Conservation (phyloP, 2,329 filamentous ascomycete species). For the Diplodia sapinea region DNA sequence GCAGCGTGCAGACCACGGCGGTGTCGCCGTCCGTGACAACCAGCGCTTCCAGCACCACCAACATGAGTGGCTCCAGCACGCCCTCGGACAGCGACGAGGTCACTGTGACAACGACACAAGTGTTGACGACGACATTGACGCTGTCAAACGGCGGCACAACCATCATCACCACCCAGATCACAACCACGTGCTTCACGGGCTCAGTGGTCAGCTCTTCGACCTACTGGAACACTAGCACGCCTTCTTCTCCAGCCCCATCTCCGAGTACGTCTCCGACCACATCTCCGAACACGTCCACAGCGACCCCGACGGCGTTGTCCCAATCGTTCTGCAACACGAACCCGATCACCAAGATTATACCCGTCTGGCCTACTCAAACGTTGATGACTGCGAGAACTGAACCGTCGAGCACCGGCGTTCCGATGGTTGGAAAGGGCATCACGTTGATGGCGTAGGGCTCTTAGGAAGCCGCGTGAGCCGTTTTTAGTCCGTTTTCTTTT, state of each 20-base stretch:
- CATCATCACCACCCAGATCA: constrained; percentile 11
- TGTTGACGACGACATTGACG: not conserved
- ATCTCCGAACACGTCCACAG: not conserved
- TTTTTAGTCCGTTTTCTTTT: not conserved
- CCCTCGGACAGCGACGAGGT: not conserved
- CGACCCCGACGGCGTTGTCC: not conserved
- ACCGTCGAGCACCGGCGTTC: not conserved
- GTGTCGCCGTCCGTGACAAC: not conserved
- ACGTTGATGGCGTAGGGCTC: not conserved
- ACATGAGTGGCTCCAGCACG: not conserved
- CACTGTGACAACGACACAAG: constrained; percentile 20
- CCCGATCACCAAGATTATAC: constrained; percentile 7
- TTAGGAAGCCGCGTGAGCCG: not conserved
- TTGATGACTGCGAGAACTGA: not conserved
- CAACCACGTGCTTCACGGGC: constrained; percentile 21
- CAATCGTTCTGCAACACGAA: constrained; percentile 12
- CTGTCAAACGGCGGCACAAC: constrained; percentile 9
- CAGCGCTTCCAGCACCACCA: not conserved
- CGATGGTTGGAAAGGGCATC: not conserved
- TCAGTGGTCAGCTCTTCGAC: constrained; percentile 15
- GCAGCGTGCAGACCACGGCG: not conserved
- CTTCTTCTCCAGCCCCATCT: not conserved
- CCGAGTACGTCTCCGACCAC: not conserved
- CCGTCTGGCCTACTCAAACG: constrained; percentile 10
- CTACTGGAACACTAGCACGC: constrained; percentile 15